A percentile compares a stretch with the other conserved stretches of the same genome.
These are phyloP conservation scores for Astraeus odoratus DNA, from an alignment of 768 basidiomycete genomes.

Conservation along the genomic window DNA sequence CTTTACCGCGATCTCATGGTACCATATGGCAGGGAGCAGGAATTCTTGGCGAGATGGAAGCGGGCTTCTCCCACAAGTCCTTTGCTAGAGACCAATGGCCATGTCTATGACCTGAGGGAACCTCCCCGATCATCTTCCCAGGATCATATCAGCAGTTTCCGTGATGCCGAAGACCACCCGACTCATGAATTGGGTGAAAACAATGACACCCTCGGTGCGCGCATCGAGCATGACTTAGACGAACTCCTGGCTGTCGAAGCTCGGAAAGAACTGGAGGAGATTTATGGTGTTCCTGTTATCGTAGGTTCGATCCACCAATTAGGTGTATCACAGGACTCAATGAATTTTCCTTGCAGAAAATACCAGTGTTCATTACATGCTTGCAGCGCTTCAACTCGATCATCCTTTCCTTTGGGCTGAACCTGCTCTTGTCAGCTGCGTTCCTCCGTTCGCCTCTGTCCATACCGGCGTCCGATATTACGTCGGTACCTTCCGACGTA, in stretches of 20 bases:
- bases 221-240: conserved; percentile 62
- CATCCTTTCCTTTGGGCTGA: conserved; percentile 61
- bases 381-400: conserved; percentile 72
- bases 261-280: conserved; percentile 70
- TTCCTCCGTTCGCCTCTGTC: conserved; percentile 53
- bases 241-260: conserved; percentile 54
- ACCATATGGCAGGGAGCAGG: conserved; percentile 32
- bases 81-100: conserved; percentile 5
- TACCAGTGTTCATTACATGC: conserved; percentile 73
- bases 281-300: conserved; percentile 75
- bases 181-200: background rate
- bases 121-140: conserved; percentile 6
- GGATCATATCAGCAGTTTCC: conserved; percentile 12
- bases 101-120: conserved; percentile 6
- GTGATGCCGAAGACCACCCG: conserved; percentile 16
- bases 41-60: conserved; percentile 30
- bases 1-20: conserved; percentile 69
- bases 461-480: conserved; percentile 15
- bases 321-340: background rate
- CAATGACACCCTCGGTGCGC: conserved; percentile 22
- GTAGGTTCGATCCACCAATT: conserved; percentile 36
- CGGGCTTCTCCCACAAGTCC: conserved; percentile 4
- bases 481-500: conserved; percentile 10
- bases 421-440: conserved; percentile 43
- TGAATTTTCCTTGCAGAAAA: conserved; percentile 36